These are phyloP conservation scores for Canavalia gladiata DNA, from an alignment of 306 rosid genomes.

Conservation along the genomic window DNA sequence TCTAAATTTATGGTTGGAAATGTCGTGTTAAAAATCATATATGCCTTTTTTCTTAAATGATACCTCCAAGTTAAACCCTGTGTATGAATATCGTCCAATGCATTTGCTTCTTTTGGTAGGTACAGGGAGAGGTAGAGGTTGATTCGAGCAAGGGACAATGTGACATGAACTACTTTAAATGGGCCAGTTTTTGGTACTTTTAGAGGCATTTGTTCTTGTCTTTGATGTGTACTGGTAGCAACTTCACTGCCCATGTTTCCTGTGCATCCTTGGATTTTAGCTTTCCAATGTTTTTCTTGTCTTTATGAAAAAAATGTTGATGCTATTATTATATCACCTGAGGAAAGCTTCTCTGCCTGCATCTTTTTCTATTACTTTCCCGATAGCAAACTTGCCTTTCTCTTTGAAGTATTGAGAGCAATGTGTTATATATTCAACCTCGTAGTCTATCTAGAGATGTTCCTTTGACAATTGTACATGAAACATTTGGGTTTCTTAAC, in stretches of 20 bases:
- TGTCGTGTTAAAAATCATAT: background rate
- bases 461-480: constrained; percentile 39
- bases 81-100: constrained; percentile 16
- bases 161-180: constrained; percentile 22
- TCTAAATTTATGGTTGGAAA: constrained; percentile 9
- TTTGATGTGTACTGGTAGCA: constrained; percentile 35
- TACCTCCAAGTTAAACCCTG: constrained; percentile 2
- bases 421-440: background rate
- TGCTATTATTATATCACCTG: constrained; percentile 30
- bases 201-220: constrained; percentile 46
- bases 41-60: background rate
- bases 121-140: constrained; percentile 77
- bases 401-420: constrained; percentile 3
- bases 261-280: constrained; percentile 46
- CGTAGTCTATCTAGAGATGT: constrained; percentile 18
- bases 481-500: background rate
- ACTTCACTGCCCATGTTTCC: constrained; percentile 33
- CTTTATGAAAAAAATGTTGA: constrained; percentile 28
- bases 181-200: constrained; percentile 44
- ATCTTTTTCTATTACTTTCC: constrained; percentile 17
- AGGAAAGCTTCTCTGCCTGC: constrained; percentile 28
- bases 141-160: constrained; percentile 42
- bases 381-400: background rate
- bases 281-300: constrained; percentile 26
- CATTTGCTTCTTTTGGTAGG: constrained; percentile 47